These are phyloP conservation scores for Paecilomyces sp. DNA, from an alignment of 2,329 filamentous ascomycete species.

Conservation along the genomic window DNA sequence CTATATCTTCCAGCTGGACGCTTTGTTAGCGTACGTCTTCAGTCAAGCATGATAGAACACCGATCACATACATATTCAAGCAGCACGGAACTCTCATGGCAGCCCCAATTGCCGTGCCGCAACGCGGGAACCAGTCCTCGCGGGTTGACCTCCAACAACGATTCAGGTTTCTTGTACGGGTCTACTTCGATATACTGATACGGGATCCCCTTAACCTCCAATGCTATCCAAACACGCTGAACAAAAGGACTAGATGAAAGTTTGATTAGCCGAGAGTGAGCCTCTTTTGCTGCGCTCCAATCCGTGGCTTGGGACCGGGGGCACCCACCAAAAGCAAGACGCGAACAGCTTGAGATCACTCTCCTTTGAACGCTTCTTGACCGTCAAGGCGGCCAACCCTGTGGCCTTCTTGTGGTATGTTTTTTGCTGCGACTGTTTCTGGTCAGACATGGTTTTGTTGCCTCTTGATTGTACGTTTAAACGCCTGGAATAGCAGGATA, in stretches of 20 bases:
- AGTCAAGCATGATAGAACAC: not conserved
- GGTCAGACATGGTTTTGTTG: constrained; percentile 38
- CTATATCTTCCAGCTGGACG: constrained; percentile 64
- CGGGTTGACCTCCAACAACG: constrained; percentile 68
- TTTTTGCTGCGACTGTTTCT: constrained; percentile 51
- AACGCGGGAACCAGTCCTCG: constrained; percentile 70
- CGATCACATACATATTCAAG: constrained; percentile 67
- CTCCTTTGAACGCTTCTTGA: constrained; percentile 62
- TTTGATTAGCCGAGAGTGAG: constrained; percentile 10
- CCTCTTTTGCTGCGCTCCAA: not conserved
- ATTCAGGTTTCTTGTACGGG: constrained; percentile 65
- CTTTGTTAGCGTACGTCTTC: not conserved
- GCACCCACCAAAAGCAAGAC: constrained; percentile 69
- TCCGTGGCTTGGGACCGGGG: constrained; percentile 2
- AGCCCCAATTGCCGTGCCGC: constrained; percentile 71
- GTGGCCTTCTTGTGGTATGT: constrained; percentile 65
- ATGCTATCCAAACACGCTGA: constrained; percentile 81
- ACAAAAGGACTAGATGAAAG: constrained; percentile 62
- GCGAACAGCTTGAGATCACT: constrained; percentile 70
- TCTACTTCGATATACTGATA: constrained; percentile 83
- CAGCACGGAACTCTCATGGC: constrained; percentile 72
- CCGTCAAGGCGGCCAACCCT: constrained; percentile 62
- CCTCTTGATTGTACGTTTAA: not conserved
- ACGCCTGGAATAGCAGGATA: not conserved
- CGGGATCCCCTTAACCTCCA: constrained; percentile 68